phyloP scores from a whole-genome alignment of 768 basidiomycete species.

The Pulveroboletus ravenelii region DNA sequence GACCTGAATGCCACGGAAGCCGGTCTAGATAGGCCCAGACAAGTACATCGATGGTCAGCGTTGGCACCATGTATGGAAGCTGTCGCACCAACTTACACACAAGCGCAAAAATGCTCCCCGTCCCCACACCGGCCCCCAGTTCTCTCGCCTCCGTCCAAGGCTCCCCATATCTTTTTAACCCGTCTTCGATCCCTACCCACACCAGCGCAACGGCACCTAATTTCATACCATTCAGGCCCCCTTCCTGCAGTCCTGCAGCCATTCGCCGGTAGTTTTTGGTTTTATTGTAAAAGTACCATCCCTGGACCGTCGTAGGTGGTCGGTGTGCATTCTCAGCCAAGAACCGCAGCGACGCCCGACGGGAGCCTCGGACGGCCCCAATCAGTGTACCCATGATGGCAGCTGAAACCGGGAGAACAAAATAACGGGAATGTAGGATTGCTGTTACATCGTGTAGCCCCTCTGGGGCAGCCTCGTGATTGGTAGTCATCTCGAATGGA shows the following conservation, averaged over 20 bases:
- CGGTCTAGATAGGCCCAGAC: conserved; percentile 41
- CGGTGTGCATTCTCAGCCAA: conserved; percentile 93
- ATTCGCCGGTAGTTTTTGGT: conserved; percentile 90
- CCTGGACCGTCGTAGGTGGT: conserved; percentile 76
- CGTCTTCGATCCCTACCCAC: conserved; percentile 50
- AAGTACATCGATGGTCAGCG: not conserved
- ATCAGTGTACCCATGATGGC: conserved; percentile 59
- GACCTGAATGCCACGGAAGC: conserved; percentile 46
- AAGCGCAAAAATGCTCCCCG: conserved; percentile 52
- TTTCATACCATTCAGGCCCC: conserved; percentile 49
- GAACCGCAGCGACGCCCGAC: conserved; percentile 69
- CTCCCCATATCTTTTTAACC: conserved; percentile 31
- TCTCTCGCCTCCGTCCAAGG: conserved; percentile 43
- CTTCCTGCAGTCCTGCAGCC: conserved; percentile 65
- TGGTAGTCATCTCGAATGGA: conserved; percentile 14
- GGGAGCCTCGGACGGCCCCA: conserved; percentile 69
- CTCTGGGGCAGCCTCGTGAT: conserved; percentile 5
- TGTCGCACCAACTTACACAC: conserved; percentile 40
- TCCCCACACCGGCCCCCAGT: conserved; percentile 62
- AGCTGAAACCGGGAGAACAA: conserved; percentile 57
- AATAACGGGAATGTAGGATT: conserved; percentile 43
- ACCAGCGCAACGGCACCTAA: conserved; percentile 43
- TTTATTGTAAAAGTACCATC: conserved; percentile 97
- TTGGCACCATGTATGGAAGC: not conserved
- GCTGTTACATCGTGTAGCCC: conserved; percentile 28